These are phyloP conservation scores for Coniochaeta sp. DNA, from an alignment of 2,329 filamentous ascomycete species.

Conservation along the genomic window DNA sequence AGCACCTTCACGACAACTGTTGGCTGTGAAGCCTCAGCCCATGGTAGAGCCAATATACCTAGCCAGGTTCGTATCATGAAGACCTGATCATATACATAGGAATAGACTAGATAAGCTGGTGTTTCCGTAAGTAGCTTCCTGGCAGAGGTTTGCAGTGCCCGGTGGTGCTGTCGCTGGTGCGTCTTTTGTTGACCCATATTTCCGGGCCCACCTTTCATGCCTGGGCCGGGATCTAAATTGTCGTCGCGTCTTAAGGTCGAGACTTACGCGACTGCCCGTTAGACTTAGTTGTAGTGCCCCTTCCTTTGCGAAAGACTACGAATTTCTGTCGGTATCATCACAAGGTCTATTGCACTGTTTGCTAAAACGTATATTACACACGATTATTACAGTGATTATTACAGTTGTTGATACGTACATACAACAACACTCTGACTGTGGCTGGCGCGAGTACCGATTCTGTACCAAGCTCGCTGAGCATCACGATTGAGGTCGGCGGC, in stretches of 20 bases:
- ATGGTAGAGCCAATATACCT: too few relatives aligned
- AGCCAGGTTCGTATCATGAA: too few relatives aligned
- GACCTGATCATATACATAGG: too few relatives aligned
- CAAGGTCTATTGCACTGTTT: neutral
- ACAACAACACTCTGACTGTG: too few relatives aligned
- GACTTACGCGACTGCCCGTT: neutral
- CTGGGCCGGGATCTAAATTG: neutral
- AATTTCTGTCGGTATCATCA: too few relatives aligned
- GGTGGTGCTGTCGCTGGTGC: too few relatives aligned
- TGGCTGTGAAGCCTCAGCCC: too few relatives aligned
- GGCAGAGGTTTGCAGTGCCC: too few relatives aligned
- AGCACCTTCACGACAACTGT: too few relatives aligned
- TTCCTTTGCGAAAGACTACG: neutral
- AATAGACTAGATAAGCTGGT: too few relatives aligned
- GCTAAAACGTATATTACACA: neutral
- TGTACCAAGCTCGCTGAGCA: neutral
- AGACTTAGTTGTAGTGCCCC: neutral
- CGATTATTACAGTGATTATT: neutral
- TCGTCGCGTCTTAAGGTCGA: neutral
- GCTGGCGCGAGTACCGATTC: too few relatives aligned
- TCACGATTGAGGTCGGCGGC: slow-evolving; percentile 3
- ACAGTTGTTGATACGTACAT: neutral
- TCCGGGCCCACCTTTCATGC: neutral
- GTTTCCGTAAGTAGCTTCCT: too few relatives aligned
- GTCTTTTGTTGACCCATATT: neutral